A percentile compares a stretch with the other conserved stretches of the same genome.
These are phyloP conservation scores for Cyclotella distinguenda DNA, from an alignment of 108 stramenopile species.

Conservation along the genomic window DNA sequence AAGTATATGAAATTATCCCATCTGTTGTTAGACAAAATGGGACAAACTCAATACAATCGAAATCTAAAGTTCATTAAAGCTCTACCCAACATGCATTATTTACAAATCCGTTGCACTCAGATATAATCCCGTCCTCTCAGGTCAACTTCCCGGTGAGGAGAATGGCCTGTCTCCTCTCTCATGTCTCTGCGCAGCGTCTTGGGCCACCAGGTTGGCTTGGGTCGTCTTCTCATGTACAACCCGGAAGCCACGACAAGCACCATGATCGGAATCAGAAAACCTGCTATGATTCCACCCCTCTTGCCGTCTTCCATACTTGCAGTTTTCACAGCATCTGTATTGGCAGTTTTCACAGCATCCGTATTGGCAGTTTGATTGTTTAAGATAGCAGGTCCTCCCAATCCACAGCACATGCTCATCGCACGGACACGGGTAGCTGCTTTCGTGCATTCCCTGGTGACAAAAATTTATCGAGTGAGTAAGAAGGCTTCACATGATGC, in stretches of 20 bases:
- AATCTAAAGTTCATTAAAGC: no score
- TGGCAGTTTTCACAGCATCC: slow-evolving; percentile 12
- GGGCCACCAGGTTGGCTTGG: slow-evolving; percentile 49
- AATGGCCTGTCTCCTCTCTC: slow-evolving; percentile 48
- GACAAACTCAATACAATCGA: neutral
- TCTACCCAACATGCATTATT: neutral
- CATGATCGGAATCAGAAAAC: slow-evolving; percentile 23
- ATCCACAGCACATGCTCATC: slow-evolving; percentile 47
- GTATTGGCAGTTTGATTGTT: neutral
- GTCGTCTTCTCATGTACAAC: slow-evolving; percentile 41
- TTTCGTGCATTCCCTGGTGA: slow-evolving; percentile 25
- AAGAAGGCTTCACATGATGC: no score
- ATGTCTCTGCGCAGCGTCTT: slow-evolving; percentile 32
- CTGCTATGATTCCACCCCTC: slow-evolving; percentile 35
- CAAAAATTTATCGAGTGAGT: no score
- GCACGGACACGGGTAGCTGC: slow-evolving; percentile 8
- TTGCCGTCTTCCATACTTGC: no score
- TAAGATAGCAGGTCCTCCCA: slow-evolving; percentile 40
- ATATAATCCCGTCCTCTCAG: slow-evolving; percentile 48
- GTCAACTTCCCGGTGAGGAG: slow-evolving; percentile 50
- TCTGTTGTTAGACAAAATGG: neutral
- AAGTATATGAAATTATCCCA: neutral
- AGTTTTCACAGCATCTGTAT: slow-evolving; percentile 13
- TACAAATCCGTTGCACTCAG: neutral
- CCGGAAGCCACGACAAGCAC: slow-evolving; percentile 23